phyloP scores from a whole-genome alignment of 306 rosid genomes.

The Cercis canadensis region DNA sequence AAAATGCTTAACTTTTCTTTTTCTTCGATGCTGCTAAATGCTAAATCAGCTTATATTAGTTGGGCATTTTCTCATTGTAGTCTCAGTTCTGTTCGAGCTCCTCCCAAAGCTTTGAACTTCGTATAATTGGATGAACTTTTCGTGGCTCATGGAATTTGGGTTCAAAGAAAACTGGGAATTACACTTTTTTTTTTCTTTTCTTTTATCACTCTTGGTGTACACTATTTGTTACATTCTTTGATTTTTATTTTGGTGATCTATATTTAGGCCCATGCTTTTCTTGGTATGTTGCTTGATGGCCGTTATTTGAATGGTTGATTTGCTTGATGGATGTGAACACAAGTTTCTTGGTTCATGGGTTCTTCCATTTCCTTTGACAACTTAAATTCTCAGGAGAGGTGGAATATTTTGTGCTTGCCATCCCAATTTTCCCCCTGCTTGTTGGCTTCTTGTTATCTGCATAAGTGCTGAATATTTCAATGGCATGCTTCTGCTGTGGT shows the following conservation, averaged over 20 bases:
- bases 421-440: neutral
- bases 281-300: neutral
- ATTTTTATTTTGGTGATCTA: neutral
- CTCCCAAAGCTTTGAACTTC: too few species aligned
- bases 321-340: neutral
- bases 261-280: neutral
- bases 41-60: too few species aligned
- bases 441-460: neutral
- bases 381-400: neutral
- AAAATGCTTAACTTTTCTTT: constrained; percentile 24
- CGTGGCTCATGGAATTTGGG: too few species aligned
- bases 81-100: too few species aligned
- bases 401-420: constrained; percentile 2
- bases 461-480: neutral
- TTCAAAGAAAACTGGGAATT: neutral
- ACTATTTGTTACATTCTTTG: neutral
- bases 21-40: neutral
- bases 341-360: neutral
- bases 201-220: neutral
- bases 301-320: neutral
- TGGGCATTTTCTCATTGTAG: too few species aligned
- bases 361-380: neutral
- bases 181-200: neutral
- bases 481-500: constrained; percentile 23
- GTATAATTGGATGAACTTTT: too few species aligned